A percentile compares a stretch with the other conserved stretches of the same genome.
Evolutionary conservation across 257 asterid species (phyloP).

Genomic region (Anisodus tanguticus): DNA sequence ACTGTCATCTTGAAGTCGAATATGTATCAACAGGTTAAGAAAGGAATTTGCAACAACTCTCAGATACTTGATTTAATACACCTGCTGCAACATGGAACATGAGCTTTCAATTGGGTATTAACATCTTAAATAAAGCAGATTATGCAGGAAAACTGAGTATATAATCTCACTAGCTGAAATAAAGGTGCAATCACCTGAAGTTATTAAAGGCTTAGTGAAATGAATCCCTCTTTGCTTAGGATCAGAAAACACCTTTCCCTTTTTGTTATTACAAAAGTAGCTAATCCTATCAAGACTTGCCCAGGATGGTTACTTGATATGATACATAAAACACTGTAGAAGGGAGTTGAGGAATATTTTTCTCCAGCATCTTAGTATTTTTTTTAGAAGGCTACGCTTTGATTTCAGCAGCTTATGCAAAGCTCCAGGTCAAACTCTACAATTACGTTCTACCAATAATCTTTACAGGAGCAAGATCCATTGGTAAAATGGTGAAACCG

Average conservation of each 20-base stretch:
- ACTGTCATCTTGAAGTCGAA: not conserved
- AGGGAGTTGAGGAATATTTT: not conserved
- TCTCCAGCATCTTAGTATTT: not conserved
- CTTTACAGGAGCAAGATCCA: constrained; percentile 81
- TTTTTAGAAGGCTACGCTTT: not conserved
- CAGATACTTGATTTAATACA: not conserved
- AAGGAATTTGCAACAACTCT: not conserved
- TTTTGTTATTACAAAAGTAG: not conserved
- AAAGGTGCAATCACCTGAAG: not conserved
- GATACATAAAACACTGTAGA: not conserved
- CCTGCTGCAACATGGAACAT: not conserved
- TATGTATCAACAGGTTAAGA: not conserved
- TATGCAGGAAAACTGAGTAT: not conserved
- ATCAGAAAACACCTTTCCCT: not conserved
- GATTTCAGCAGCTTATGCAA: not conserved
- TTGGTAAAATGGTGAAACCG: constrained; percentile 81
- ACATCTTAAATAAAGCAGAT: not conserved
- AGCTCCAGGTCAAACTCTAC: not conserved
- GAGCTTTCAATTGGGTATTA: not conserved
- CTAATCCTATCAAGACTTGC: constrained; percentile 11
- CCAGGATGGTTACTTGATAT: not conserved
- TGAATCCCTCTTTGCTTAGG: not conserved
- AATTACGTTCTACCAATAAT: constrained; percentile 64
- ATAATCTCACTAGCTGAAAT: not conserved
- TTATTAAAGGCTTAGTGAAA: not conserved